phyloP scores from a whole-genome alignment of 2,329 filamentous ascomycete genomes.

The Botrytis paeoniae region DNA sequence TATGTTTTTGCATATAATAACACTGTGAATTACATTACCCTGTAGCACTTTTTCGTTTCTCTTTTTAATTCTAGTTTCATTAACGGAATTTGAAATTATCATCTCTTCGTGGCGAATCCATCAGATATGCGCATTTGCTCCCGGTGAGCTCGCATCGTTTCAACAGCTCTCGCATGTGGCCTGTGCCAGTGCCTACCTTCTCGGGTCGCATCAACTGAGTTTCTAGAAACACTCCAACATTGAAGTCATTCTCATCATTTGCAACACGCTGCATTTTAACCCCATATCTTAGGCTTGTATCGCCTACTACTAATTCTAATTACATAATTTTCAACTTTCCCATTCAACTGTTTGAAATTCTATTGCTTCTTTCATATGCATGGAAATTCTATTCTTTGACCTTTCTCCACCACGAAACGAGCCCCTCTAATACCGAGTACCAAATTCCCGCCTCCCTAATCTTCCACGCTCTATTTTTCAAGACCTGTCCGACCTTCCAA shows the following conservation, averaged over 20 bases:
- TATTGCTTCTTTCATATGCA: neutral
- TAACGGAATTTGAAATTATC: neutral
- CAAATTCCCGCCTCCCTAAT: neutral
- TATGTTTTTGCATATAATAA: neutral
- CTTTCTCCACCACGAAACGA: neutral
- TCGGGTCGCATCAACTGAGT: neutral
- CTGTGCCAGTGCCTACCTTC: neutral
- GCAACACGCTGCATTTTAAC: neutral
- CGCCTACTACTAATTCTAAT: neutral
- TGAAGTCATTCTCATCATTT: neutral
- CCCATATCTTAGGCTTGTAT: neutral
- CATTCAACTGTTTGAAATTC: neutral
- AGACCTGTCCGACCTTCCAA: neutral
- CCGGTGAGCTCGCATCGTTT: neutral
- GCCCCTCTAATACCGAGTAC: neutral
- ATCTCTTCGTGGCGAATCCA: neutral
- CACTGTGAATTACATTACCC: neutral
- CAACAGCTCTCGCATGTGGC: neutral
- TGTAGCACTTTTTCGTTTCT: neutral
- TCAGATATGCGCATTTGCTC: neutral
- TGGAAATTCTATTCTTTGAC: neutral
- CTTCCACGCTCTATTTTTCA: neutral
- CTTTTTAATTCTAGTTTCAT: neutral
- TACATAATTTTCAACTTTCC: neutral
- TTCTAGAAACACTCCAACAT: neutral